Conservation (phyloP, 768 basidiomycete genomes). For the Favolaschia claudopus region DNA sequence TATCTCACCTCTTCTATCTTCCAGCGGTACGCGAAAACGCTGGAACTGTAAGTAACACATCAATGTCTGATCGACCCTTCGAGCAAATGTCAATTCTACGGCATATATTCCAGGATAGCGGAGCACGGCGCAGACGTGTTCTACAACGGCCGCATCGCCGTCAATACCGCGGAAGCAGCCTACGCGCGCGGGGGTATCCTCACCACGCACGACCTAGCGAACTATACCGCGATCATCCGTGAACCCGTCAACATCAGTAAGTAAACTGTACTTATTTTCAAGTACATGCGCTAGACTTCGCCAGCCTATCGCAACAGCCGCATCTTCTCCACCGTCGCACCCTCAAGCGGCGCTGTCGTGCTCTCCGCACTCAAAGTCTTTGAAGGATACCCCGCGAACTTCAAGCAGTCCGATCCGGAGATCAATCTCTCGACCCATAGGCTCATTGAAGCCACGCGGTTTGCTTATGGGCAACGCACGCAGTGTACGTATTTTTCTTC, state of each 20-base stretch:
- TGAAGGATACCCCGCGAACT: slow-evolving; percentile 36
- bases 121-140: slow-evolving; percentile 31
- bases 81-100: not conserved
- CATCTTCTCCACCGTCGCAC: slow-evolving; percentile 46
- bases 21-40: slow-evolving; percentile 35
- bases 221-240: slow-evolving; percentile 30
- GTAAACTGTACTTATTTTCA: not conserved
- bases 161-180: slow-evolving; percentile 21
- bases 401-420: slow-evolving; percentile 29
- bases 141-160: slow-evolving; percentile 28
- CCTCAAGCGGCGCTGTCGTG: slow-evolving; percentile 43
- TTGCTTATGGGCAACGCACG: slow-evolving; percentile 44
- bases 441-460: slow-evolving; percentile 43
- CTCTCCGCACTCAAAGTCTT: slow-evolving; percentile 45
- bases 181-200: slow-evolving; percentile 26
- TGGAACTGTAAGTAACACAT: slow-evolving; percentile 23
- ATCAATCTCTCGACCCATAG: slow-evolving; percentile 43
- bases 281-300: not conserved
- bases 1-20: not conserved
- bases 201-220: slow-evolving; percentile 22
- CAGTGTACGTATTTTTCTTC: not conserved
- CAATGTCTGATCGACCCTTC: not conserved
- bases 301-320: slow-evolving; percentile 31
- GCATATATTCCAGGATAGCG: slow-evolving; percentile 11
- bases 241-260: slow-evolving; percentile 33